Evolutionary conservation across 176 grass and related monocot genomes (phyloP).

Genomic region (Pharus latifolius): DNA sequence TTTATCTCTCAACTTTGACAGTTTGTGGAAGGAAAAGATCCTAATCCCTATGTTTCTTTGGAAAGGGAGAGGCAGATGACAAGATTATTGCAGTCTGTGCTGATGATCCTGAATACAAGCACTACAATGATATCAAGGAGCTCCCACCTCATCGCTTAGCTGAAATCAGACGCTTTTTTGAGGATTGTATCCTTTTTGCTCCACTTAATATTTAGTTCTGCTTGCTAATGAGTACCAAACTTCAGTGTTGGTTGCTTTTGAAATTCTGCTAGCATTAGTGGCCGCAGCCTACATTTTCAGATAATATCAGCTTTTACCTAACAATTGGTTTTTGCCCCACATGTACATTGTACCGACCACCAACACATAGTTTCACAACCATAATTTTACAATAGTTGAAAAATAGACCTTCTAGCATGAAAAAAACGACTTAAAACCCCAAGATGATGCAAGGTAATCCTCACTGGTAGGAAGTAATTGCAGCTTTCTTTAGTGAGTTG

Average conservation of each 20-base stretch:
- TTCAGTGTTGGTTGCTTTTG: not conserved
- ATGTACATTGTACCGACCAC: too few relatives aligned
- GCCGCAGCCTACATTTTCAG: not conserved
- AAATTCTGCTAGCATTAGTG: not conserved
- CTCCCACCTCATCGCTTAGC: constrained; percentile 91
- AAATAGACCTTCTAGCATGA: too few relatives aligned
- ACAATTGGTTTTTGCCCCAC: not conserved
- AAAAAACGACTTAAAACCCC: too few relatives aligned
- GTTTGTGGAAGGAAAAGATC: not conserved
- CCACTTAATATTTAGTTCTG: not conserved
- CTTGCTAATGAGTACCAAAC: not conserved
- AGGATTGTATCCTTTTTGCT: constrained; percentile 82
- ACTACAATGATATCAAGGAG: constrained; percentile 91
- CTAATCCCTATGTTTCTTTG: constrained; percentile 9
- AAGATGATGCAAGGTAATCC: too few relatives aligned
- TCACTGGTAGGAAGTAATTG: too few relatives aligned
- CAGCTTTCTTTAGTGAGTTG: too few relatives aligned
- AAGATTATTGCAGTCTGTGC: constrained; percentile 99
- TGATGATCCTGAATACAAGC: constrained; percentile 96
- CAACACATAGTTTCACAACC: too few relatives aligned
- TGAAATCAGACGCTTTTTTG: constrained; percentile 95
- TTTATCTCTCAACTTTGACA: not conserved
- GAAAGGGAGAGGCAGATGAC: constrained; percentile 88
- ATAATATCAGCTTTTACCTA: not conserved
- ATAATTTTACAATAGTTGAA: too few relatives aligned